Conservation (phyloP, 1,284 basidiomycete genomes). For the Limonomyces culmigenus region DNA sequence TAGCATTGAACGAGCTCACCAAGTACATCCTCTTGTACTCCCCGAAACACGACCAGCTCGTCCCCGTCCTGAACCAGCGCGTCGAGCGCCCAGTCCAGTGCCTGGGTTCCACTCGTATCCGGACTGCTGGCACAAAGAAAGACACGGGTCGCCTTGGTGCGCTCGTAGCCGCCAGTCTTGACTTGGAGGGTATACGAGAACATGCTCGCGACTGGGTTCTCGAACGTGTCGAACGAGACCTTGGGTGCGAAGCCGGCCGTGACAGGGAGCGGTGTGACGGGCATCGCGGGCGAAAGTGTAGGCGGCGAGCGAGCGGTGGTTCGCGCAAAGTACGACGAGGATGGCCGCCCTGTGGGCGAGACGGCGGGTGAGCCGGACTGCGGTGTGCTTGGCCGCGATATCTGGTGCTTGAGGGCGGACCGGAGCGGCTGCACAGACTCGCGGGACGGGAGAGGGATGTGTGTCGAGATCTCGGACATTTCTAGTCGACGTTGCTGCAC, state of each 20-base stretch:
- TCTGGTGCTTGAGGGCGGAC: conserved; percentile 30
- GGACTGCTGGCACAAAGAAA: conserved; percentile 84
- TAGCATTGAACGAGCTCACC: conserved; percentile 24
- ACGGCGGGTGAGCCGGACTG: conserved; percentile 6
- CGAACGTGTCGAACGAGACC: conserved; percentile 50
- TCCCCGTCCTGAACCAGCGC: conserved; percentile 83
- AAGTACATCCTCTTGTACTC: conserved; percentile 73
- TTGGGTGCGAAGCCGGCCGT: conserved; percentile 55
- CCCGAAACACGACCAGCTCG: conserved; percentile 84
- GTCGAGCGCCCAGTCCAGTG: conserved; percentile 82
- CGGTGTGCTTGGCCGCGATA: conserved; percentile 13
- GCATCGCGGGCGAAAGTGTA: conserved; percentile 8
- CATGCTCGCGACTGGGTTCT: conserved; percentile 22
- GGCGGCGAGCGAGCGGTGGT: conserved; percentile 5
- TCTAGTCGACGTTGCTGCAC: no score
- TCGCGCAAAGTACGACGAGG: conserved; percentile 6
- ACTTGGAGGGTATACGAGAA: conserved; percentile 58
- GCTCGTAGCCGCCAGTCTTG: conserved; percentile 70
- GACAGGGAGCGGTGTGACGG: conserved; percentile 18
- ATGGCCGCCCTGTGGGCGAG: conserved; percentile 9
- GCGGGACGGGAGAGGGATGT: conserved; percentile 11
- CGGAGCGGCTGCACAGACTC: conserved; percentile 25
- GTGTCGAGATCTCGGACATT: conserved; percentile 11
- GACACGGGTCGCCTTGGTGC: conserved; percentile 70
- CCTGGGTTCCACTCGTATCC: conserved; percentile 76